Evolutionary conservation across 2,329 filamentous ascomycete genomes (phyloP), one percentile per base, ranked within the genome.

Genomic region (Venturia pyrina): DNA sequence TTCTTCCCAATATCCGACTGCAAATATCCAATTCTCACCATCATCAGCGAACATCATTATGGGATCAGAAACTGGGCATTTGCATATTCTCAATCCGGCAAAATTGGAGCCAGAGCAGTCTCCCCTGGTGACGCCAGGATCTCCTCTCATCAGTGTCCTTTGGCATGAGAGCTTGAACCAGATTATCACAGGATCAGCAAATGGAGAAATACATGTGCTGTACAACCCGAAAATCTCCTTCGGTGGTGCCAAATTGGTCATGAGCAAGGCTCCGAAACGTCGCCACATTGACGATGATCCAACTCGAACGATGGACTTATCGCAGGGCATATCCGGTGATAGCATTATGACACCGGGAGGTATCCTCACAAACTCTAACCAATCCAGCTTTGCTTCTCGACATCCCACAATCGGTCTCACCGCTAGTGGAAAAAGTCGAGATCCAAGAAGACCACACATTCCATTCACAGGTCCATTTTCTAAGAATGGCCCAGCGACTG

Each of bases 131-230:
- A 97, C 93, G 0, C 88, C 91, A 0, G 89, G 89, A 17, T 90
- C 87, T 6, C 85, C 93, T 0, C 79, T 99, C 10, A 90, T 98
- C 68, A 87, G 88, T 1, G 91, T 96, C 34, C 81, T 90, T 68
- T 99, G 95, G 95, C 93, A 99, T 73, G 83, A 89, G 24, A 96
- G 92, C 76, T 86, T 99, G 73, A 98, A 99, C 75, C 95, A 99
- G 74, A 96, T 99, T 72, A 78, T 98, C 69, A 96, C 93, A 10
- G 93, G 93, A 67, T 97, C 93, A 59, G 91, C 91, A 64, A 96
- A 97, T 73, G 87, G 88, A 66, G 90, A 96, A 76, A 92, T 90
- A 0, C 93, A 93, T 72, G 84, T 98, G 53, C 87, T 99, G 61
- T 99, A 95, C 79, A 93, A 90, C 73, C 95, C 95, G 1, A 85